These are phyloP conservation scores for Candida corydali DNA, from an alignment of 805 yeast species.

Conservation along the genomic window DNA sequence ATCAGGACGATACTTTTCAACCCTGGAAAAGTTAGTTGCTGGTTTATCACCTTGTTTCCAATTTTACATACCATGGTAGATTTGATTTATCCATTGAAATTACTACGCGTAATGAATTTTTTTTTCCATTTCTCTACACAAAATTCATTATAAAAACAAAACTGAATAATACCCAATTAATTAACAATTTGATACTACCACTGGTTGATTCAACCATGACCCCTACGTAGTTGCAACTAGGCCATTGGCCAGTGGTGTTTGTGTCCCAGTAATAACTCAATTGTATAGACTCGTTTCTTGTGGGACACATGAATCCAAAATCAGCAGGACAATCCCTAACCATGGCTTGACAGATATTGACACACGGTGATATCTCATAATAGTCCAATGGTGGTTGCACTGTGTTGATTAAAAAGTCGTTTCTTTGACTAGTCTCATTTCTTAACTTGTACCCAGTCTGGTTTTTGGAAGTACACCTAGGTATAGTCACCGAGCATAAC, in stretches of 20 bases:
- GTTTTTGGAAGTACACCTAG: constrained; percentile 66
- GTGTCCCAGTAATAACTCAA: constrained; percentile 44
- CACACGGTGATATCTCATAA: constrained; percentile 83
- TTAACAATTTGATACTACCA: constrained; percentile 5
- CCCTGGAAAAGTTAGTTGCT: no score
- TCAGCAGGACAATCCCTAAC: constrained; percentile 81
- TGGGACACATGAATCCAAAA: constrained; percentile 76
- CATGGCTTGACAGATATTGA: constrained; percentile 71
- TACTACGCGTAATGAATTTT: constrained; percentile 7
- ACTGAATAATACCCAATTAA: constrained; percentile 13
- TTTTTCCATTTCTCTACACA: no score
- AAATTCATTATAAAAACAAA: constrained; percentile 7
- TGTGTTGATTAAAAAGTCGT: constrained; percentile 47
- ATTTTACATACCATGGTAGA: constrained; percentile 54
- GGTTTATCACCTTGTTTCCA: no score
- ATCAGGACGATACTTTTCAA: constrained; percentile 91
- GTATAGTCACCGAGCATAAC: constrained; percentile 87
- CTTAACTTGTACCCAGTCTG: constrained; percentile 39
- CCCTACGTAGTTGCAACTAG: constrained; percentile 39
- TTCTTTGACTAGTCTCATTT: constrained; percentile 49
- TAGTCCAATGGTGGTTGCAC: constrained; percentile 57
- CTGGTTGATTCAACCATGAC: constrained; percentile 8
- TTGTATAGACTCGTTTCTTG: constrained; percentile 23
- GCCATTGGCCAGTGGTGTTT: constrained; percentile 18
- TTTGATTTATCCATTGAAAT: constrained; percentile 25